Conservation (phyloP, 2,329 filamentous ascomycete genomes). For the Pseudopyrenochaeta lycopersici region DNA sequence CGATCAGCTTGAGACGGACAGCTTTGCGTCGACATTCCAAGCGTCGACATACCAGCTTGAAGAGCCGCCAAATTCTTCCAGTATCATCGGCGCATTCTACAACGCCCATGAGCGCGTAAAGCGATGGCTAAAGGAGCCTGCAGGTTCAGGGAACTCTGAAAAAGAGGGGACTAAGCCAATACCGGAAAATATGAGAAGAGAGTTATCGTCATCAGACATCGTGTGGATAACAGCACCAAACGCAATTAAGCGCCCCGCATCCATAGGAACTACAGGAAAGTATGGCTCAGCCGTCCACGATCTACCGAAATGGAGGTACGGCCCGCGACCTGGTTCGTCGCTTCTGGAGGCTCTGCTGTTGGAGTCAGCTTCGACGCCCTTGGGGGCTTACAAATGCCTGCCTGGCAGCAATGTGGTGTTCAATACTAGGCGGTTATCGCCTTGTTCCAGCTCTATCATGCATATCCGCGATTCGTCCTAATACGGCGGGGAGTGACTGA, state of each 20-base stretch:
- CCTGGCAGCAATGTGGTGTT: background rate
- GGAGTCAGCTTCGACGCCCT: constrained; percentile 20
- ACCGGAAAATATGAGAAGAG: background rate
- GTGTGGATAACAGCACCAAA: background rate
- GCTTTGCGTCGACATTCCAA: background rate
- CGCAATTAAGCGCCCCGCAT: background rate
- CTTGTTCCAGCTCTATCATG: too few species aligned
- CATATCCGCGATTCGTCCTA: too few species aligned
- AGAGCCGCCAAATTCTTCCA: background rate
- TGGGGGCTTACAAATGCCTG: background rate
- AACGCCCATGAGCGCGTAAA: constrained; percentile 3
- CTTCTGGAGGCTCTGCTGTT: constrained; percentile 11
- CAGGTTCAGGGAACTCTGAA: background rate
- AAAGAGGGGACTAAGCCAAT: background rate
- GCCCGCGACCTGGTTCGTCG: constrained; percentile 5
- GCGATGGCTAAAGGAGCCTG: background rate
- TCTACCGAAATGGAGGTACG: constrained; percentile 1
- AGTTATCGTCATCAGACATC: background rate
- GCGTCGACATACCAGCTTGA: background rate
- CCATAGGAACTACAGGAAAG: background rate
- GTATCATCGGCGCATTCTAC: constrained; percentile 2
- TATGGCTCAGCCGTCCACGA: background rate
- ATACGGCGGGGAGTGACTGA: too few species aligned
- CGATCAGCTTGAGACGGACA: background rate
- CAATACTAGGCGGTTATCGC: background rate